Evolutionary conservation across 192 early-diverging fungal species (phyloP).

Genomic region (Diversispora epigaea): DNA sequence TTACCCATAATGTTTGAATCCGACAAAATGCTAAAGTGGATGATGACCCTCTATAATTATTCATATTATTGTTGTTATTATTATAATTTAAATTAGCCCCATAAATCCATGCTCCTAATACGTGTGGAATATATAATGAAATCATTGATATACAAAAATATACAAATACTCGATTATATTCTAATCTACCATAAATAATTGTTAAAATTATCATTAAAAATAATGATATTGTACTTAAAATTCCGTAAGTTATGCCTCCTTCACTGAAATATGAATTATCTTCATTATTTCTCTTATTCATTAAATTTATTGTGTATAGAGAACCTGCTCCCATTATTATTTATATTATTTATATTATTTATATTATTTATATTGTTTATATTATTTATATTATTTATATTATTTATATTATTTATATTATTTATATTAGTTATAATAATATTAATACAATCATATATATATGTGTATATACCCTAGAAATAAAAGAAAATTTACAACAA

Average conservation of each 20-base stretch:
- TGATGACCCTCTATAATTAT: too few species aligned
- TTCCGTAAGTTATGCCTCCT: slow-evolving; percentile 1
- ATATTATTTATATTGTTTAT: background rate
- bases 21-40: background rate
- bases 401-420: background rate
- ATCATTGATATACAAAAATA: slow-evolving; percentile 31
- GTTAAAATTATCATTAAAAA: slow-evolving; percentile 1
- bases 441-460: too few species aligned
- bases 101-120: slow-evolving; percentile 20
- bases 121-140: slow-evolving; percentile 18
- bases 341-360: too few species aligned
- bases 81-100: background rate
- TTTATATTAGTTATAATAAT: too few species aligned
- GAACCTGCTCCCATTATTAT: background rate
- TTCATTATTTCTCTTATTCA: background rate
- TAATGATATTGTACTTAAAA: slow-evolving; percentile 6
- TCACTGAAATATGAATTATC: slow-evolving; percentile 1
- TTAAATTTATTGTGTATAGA: background rate
- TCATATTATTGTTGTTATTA: too few species aligned
- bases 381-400: background rate
- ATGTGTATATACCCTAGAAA: too few species aligned
- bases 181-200: slow-evolving; percentile 19
- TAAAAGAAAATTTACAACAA: too few species aligned
- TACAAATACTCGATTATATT: slow-evolving; percentile 22
- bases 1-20: slow-evolving; percentile 27